Evolutionary conservation across 2,329 filamentous ascomycete genomes (phyloP), one percentile per base, ranked within the genome.

Genomic region (Penicillium sp.): DNA sequence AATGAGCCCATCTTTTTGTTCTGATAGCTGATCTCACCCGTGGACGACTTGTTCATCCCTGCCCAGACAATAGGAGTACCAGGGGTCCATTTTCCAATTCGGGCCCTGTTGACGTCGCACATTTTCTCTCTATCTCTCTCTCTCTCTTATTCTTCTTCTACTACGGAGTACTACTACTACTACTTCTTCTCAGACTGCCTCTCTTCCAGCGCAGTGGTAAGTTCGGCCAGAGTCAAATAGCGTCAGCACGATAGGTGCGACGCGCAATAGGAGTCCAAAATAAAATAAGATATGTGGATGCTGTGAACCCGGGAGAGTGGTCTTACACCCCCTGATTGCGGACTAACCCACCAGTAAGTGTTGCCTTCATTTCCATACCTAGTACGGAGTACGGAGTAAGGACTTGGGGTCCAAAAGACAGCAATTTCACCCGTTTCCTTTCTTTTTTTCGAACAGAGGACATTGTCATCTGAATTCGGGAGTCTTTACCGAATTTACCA

Each of bases 401-500:
- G 18, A 18, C 18, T 40, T 39, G 32, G 27, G 29, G 24, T 44
- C 31, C 31, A 32, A 22, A n/a, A 38, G 6, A 4, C 16, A n/a
- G 16, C 2, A 13, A 10, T 52, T 46, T 43, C 14, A 18, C 18
- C 18, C 18, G 18, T 18, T 18, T 18, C 18, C 18, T 18, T 18
- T 10, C 24, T 43, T 29, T 32, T 9, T 32, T 40, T 49, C 24
- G n/a, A 21, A 11, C 44, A 24, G 14, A 32, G 16, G 27, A 32
- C 16, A 18, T 43, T 5, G n/a, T 18, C 36, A 1, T 47, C 44
- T 55, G 42, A 14, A 43, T 58, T 63, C 62, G 62, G 62, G 56
- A 60, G 59, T 40, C 52, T 49, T 63, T 55, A 57, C 62, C 59
- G 52, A 62, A 52, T 59, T 57, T 42, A 53, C 40, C 44, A 52